Conservation (phyloP, 2,329 filamentous ascomycete genomes). For the Pyricularia sp. region DNA sequence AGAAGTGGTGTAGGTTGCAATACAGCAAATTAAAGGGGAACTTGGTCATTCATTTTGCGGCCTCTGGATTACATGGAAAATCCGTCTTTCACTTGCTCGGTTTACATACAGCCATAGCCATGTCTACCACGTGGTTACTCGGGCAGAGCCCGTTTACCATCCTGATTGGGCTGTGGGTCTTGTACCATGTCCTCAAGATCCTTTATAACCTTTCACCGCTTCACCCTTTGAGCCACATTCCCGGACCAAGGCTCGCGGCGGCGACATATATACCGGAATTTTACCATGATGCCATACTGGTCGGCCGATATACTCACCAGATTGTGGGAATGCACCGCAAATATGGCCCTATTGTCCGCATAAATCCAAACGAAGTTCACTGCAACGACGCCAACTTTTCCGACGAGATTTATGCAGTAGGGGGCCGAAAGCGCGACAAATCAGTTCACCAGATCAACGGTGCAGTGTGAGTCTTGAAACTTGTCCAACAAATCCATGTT, state of each 20-base stretch:
- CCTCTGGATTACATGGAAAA: no score
- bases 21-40: no score
- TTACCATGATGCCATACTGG: slow-evolving; percentile 22
- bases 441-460: neutral
- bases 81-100: no score
- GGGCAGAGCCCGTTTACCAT: no score
- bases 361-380: slow-evolving; percentile 19
- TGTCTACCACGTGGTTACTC: no score
- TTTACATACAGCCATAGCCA: no score
- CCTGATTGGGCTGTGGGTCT: slow-evolving; percentile 12
- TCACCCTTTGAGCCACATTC: slow-evolving; percentile 23
- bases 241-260: slow-evolving; percentile 23
- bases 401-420: neutral
- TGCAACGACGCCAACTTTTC: neutral
- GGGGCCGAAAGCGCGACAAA: neutral
- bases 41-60: no score
- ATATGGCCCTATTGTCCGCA: slow-evolving; percentile 30
- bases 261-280: slow-evolving; percentile 22
- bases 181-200: slow-evolving; percentile 15
- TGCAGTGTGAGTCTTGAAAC: neutral
- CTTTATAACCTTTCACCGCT: slow-evolving; percentile 26
- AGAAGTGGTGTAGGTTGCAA: no score
- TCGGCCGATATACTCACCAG: slow-evolving; percentile 20
- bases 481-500: neutral
- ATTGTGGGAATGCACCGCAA: slow-evolving; percentile 20